A percentile compares a stretch with the other conserved stretches of the same genome.
phyloP scores from a whole-genome alignment of 345 rosid species.

The Acer negundo region DNA sequence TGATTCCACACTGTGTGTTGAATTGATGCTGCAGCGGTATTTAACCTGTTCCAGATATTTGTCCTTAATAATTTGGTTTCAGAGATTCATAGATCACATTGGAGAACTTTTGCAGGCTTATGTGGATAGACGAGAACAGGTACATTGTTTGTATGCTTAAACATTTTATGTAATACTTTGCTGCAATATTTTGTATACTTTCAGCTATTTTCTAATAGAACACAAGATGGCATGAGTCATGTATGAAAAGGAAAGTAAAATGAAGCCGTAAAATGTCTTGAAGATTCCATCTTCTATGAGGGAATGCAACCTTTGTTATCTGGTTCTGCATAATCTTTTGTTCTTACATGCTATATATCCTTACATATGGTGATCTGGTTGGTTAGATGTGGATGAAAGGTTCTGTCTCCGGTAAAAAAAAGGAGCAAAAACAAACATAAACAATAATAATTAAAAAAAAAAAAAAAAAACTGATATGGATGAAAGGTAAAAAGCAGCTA shows the following conservation, averaged over 20 bases:
- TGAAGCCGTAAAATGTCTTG: background rate
- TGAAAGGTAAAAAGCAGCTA: background rate
- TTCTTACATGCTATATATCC: background rate
- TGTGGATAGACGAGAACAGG: conserved; percentile 96
- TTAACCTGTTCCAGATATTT: conserved; percentile 14
- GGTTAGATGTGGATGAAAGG: conserved; percentile 1
- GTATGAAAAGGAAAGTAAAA: background rate
- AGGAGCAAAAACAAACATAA: background rate
- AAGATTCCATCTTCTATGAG: background rate
- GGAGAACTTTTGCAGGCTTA: conserved; percentile 90
- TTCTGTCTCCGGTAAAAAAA: background rate
- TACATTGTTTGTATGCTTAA: conserved; percentile 29
- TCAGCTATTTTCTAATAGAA: background rate
- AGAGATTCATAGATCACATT: conserved; percentile 89
- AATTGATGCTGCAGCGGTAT: background rate
- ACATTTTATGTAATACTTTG: background rate
- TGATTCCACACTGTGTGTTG: too few species aligned
- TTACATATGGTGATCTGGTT: background rate
- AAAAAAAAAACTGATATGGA: background rate
- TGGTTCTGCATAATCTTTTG: background rate
- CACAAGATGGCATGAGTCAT: background rate
- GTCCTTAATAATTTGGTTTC: conserved; percentile 33
- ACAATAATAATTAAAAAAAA: too few species aligned
- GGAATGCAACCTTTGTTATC: background rate
- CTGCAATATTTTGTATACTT: background rate